phyloP scores from a whole-genome alignment of 768 basidiomycete genomes.

The Psilocybe subaeruginosa region DNA sequence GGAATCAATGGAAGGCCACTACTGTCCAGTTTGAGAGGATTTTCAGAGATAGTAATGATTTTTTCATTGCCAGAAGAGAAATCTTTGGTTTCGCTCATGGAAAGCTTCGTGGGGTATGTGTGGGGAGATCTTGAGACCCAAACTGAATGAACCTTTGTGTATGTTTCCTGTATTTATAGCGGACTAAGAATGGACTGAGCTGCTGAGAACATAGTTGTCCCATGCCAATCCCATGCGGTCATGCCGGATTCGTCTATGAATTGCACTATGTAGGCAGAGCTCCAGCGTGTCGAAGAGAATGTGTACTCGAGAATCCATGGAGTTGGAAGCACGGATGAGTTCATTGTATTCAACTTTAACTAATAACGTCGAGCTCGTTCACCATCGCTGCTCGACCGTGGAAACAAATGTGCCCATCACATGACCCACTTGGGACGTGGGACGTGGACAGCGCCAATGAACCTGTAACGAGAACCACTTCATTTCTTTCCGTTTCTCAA shows the following conservation, averaged over 20 bases:
- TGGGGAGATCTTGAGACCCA: background rate
- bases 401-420: background rate
- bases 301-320: no score
- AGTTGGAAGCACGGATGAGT: no score
- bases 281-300: no score
- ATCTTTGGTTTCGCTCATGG: background rate
- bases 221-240: no score
- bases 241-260: no score
- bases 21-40: constrained; percentile 33
- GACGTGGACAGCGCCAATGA: constrained; percentile 2
- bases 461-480: background rate
- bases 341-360: no score
- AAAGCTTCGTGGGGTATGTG: background rate
- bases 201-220: no score
- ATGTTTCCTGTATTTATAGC: background rate
- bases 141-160: background rate
- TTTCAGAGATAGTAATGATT: background rate
- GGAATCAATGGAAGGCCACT: constrained; percentile 43
- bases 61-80: background rate
- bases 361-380: no score
- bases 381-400: no score
- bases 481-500: background rate
- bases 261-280: no score
- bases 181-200: background rate
- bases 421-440: constrained; percentile 1